Base-by-base conservation (phyloP, 306 rosid species). In the Sechiopsis laciniata region DNA sequence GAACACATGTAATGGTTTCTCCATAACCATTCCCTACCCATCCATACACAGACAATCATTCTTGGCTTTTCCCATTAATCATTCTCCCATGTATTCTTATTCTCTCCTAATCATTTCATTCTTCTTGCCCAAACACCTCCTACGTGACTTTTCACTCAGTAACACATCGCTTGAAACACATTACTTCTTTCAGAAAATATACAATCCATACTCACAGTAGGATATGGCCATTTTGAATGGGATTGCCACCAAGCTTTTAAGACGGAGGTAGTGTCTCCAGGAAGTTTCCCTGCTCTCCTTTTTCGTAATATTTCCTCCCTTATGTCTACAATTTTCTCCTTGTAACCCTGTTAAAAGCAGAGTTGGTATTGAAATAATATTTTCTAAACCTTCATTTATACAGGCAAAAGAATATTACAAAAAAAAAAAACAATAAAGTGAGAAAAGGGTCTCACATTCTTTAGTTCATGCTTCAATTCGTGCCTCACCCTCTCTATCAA, bases 251-350 rank as follows among this genome's bases (percentile, higher is more conserved):
- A 95, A 73, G 90, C 78, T 77, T 95, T 95, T 20, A 95, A 83
- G 60, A 95, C 99, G 14, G 99, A 95, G 62, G 99, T 95, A 0
- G 99, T 95, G 86, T 89, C 96, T n/a, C 99, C 96, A 14, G 99
- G 99, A 82, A 95, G 99, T 74, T 95, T 95, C 71, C 99, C 99
- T 2, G 99, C 99, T 83, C 99, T 86, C 80, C 99, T 95, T 89
- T 95, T 95, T 70, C 99, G 88, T 74, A 95, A 78, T 74, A 95
- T 95, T 73, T 95, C 99, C 85, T 95, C 99, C 79, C 99, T 77
- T 66, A 90, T 85, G 78, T 93, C 98, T 13, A 93, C 96, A 24
- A 90, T 93, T 81, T 90, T 93, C 74, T 90, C 92, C 86, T 90
- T 93, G 91, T 87, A 93, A 53, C 93, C 96, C 98, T 92, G 84